Conservation (phyloP, 108 stramenopile genomes). For the Cyclotella kingstonii region DNA sequence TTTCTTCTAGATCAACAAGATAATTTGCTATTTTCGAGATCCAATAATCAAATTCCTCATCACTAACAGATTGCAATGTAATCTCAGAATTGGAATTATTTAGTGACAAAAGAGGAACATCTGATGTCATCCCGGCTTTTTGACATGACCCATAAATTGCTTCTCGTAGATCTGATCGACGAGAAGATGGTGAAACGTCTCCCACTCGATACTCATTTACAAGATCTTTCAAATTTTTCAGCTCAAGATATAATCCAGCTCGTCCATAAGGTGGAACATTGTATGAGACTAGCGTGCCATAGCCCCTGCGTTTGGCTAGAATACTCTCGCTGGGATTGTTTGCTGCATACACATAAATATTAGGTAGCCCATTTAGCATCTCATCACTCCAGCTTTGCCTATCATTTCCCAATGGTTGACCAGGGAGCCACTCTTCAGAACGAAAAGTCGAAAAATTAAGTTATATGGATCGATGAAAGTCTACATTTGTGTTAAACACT, state of each 20-base stretch:
- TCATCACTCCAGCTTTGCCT: constrained; percentile 75
- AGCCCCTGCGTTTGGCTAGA: constrained; percentile 85
- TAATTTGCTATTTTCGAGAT: constrained; percentile 49
- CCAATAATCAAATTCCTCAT: constrained; percentile 50
- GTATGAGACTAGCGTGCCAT: constrained; percentile 79
- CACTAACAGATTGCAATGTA: constrained; percentile 9
- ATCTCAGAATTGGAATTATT: neutral
- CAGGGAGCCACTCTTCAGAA: constrained; percentile 73
- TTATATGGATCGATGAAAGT: neutral
- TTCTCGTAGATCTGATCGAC: constrained; percentile 43
- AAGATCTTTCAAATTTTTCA: constrained; percentile 80
- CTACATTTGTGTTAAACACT: too few species aligned
- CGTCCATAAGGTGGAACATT: constrained; percentile 88
- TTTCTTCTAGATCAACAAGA: constrained; percentile 58
- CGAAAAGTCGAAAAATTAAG: neutral
- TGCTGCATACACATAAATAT: constrained; percentile 82
- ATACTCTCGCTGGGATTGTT: constrained; percentile 88
- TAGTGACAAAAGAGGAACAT: constrained; percentile 44
- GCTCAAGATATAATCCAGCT: constrained; percentile 78
- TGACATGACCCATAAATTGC: constrained; percentile 50
- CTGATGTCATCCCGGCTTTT: constrained; percentile 47
- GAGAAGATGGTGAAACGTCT: constrained; percentile 19
- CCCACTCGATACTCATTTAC: constrained; percentile 65
- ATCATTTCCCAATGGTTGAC: constrained; percentile 82
- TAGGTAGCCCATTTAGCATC: constrained; percentile 68